Conservation (phyloP, 257 asterid species). For the Primulina tabacum region DNA sequence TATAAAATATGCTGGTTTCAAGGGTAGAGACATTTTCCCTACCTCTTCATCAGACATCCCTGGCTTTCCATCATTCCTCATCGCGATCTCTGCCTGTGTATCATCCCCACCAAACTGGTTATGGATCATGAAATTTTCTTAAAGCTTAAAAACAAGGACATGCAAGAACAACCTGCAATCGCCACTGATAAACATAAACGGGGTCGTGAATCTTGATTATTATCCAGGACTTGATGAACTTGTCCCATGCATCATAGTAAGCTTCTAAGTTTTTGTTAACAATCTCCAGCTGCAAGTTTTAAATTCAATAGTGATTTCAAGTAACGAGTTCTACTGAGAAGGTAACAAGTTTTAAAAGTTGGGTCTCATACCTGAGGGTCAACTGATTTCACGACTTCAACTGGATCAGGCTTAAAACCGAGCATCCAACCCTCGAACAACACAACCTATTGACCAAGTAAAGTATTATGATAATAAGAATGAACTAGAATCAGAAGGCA, state of each 20-base stretch:
- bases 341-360: not conserved
- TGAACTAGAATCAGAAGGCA: not conserved
- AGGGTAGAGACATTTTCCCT: not conserved
- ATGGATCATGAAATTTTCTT: slow-evolving; percentile 10
- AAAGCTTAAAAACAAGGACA: slow-evolving; percentile 16
- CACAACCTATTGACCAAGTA: slow-evolving; percentile 43
- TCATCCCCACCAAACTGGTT: slow-evolving; percentile 13
- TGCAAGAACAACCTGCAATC: slow-evolving; percentile 61
- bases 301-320: slow-evolving; percentile 16
- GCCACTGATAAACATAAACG: slow-evolving; percentile 80
- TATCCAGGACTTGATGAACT: slow-evolving; percentile 83
- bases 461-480: slow-evolving; percentile 11
- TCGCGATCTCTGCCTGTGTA: slow-evolving; percentile 90
- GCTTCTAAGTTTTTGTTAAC: slow-evolving; percentile 77
- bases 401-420: not conserved
- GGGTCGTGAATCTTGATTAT: slow-evolving; percentile 93
- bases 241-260: slow-evolving; percentile 89
- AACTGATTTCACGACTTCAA: not conserved
- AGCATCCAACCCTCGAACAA: not conserved
- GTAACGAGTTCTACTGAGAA: not conserved
- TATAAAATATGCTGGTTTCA: not conserved
- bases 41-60: slow-evolving; percentile 97
- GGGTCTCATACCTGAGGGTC: not conserved
- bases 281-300: slow-evolving; percentile 62
- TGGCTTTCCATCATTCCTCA: slow-evolving; percentile 76